phyloP scores from a whole-genome alignment of 306 rosid genomes.

The Vachellia pachyceras region DNA sequence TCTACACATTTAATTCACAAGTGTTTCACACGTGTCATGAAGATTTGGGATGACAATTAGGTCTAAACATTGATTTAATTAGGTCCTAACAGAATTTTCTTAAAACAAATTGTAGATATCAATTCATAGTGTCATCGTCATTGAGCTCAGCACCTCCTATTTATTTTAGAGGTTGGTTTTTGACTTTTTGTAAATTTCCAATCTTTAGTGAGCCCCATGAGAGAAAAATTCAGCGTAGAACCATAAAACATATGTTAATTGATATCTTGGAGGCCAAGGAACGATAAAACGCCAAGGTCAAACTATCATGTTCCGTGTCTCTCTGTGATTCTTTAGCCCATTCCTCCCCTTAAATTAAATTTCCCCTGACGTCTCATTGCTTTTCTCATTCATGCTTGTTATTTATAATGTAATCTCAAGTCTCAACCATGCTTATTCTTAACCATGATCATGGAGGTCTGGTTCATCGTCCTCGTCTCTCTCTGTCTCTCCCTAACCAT shows the following conservation, averaged over 20 bases:
- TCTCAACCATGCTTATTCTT: too few relatives aligned
- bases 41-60: too few relatives aligned
- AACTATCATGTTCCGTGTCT: not conserved
- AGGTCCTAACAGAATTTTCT: too few relatives aligned
- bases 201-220: not conserved
- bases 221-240: not conserved
- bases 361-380: not conserved
- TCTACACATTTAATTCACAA: too few relatives aligned
- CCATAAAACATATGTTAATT: not conserved
- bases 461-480: not conserved
- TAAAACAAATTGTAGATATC: too few relatives aligned
- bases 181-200: not conserved
- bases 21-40: too few relatives aligned
- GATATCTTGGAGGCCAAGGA: not conserved
- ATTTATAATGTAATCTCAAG: too few relatives aligned
- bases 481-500: not conserved
- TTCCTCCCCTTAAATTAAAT: not conserved
- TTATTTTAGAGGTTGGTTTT: not conserved
- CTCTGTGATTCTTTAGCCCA: not conserved
- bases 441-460: not conserved
- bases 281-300: not conserved
- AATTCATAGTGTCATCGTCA: too few relatives aligned
- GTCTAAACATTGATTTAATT: too few relatives aligned
- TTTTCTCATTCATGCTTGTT: not conserved
- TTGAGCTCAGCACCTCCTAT: too few relatives aligned